These are phyloP conservation scores for Malus hybrid DNA, from an alignment of 331 rosid genomes.

Conservation along the genomic window DNA sequence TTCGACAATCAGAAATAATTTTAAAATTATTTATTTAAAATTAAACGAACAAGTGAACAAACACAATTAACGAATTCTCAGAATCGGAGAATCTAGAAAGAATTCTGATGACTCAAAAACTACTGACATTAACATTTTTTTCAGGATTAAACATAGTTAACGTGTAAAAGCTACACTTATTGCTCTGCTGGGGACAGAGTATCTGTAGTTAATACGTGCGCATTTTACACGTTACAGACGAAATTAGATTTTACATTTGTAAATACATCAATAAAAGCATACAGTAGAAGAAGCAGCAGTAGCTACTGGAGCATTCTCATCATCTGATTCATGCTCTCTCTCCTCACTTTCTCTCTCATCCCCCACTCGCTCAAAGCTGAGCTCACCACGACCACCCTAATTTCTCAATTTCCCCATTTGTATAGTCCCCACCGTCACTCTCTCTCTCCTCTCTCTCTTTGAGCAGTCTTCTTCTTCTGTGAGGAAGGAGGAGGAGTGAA, in stretches of 20 bases:
- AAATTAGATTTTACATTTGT: neutral
- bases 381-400: neutral
- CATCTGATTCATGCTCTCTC: neutral
- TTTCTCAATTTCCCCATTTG: neutral
- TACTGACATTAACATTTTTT: too few species aligned
- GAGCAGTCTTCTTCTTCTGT: neutral
- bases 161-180: too few species aligned
- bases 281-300: too few species aligned
- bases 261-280: neutral
- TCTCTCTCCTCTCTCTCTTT: neutral
- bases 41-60: too few species aligned
- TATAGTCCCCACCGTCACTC: neutral
- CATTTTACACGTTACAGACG: neutral
- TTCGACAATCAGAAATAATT: too few species aligned
- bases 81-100: too few species aligned
- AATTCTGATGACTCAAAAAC: too few species aligned
- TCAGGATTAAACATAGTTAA: too few species aligned
- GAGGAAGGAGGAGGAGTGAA: neutral
- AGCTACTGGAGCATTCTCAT: slow-evolving; percentile 9
- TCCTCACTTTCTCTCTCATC: neutral
- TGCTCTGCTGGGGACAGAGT: too few species aligned
- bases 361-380: slow-evolving; percentile 17
- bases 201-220: too few species aligned
- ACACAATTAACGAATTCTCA: too few species aligned
- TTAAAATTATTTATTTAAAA: too few species aligned